These are phyloP conservation scores for Collybia sp. DNA, from an alignment of 768 basidiomycete genomes.

Conservation along the genomic window DNA sequence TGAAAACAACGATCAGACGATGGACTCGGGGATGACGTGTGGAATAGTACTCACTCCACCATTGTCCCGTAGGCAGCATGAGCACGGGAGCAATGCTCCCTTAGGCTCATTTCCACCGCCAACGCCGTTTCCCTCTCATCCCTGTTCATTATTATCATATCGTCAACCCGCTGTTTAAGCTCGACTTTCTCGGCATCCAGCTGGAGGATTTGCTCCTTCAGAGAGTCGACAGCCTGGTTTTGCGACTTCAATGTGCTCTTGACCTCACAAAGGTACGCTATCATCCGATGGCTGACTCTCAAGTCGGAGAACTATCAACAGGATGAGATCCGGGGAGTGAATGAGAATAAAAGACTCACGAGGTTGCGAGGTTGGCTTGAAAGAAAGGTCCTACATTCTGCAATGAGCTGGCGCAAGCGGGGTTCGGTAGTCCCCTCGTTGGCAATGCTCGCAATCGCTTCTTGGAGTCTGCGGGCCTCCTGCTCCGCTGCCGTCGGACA, in stretches of 20 bases:
- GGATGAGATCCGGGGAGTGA: constrained; percentile 2
- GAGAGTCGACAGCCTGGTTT: constrained; percentile 23
- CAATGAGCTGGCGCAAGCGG: constrained; percentile 44
- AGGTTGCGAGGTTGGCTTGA: constrained; percentile 37
- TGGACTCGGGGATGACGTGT: neutral
- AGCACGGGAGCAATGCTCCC: constrained; percentile 45
- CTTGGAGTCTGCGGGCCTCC: constrained; percentile 48
- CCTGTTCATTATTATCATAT: constrained; percentile 31
- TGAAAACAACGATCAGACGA: constrained; percentile 8
- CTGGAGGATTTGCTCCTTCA: constrained; percentile 28
- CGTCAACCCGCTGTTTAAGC: constrained; percentile 32
- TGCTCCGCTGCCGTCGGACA: constrained; percentile 27
- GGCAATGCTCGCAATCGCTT: constrained; percentile 48
- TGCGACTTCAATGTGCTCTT: constrained; percentile 33
- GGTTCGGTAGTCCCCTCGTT: constrained; percentile 51
- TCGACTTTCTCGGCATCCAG: constrained; percentile 29
- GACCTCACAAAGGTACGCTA: constrained; percentile 45
- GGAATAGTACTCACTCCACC: constrained; percentile 30
- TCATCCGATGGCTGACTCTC: constrained; percentile 41
- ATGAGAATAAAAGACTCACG: constrained; percentile 25
- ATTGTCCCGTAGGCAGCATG: constrained; percentile 35
- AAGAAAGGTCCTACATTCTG: constrained; percentile 45
- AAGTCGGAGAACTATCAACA: constrained; percentile 43
- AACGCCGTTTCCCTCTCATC: constrained; percentile 50
- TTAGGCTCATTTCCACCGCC: constrained; percentile 46